These are phyloP conservation scores for Carex kokanica DNA, from an alignment of 176 grass and related monocot genomes.

Conservation along the genomic window DNA sequence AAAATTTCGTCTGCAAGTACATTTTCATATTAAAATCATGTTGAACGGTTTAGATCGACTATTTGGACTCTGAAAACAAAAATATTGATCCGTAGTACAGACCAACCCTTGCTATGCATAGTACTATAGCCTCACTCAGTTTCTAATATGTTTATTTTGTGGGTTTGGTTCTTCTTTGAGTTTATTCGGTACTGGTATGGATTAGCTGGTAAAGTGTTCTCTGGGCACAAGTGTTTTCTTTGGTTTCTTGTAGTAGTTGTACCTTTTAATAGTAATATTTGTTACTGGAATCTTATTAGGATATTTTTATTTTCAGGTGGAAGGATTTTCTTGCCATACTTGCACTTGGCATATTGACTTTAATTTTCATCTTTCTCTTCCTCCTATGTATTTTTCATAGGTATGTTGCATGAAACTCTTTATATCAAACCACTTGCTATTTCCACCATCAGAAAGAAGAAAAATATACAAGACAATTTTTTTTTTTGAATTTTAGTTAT, in stretches of 20 bases:
- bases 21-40: no score
- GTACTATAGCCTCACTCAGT: not conserved
- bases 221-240: conserved; percentile 6
- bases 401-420: conserved; percentile 42
- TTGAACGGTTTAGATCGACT: no score
- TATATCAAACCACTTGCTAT: conserved; percentile 8
- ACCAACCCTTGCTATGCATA: no score
- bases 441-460: conserved; percentile 14
- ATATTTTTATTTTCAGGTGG: conserved; percentile 59
- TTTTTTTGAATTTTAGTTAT: conserved; percentile 47
- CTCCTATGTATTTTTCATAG: conserved; percentile 68
- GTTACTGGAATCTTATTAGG: conserved; percentile 4
- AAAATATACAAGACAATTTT: not conserved
- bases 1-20: no score
- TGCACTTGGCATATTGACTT: conserved; percentile 57
- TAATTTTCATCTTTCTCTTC: conserved; percentile 79
- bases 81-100: no score
- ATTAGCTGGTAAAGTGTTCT: conserved; percentile 13
- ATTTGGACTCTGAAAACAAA: no score
- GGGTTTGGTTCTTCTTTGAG: conserved; percentile 38
- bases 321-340: conserved; percentile 78
- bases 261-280: not conserved
- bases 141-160: conserved; percentile 19
- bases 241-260: conserved; percentile 14
- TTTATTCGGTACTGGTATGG: not conserved